Conservation (phyloP, 2,329 filamentous ascomycete genomes). For the Fusarium lateritium region DNA sequence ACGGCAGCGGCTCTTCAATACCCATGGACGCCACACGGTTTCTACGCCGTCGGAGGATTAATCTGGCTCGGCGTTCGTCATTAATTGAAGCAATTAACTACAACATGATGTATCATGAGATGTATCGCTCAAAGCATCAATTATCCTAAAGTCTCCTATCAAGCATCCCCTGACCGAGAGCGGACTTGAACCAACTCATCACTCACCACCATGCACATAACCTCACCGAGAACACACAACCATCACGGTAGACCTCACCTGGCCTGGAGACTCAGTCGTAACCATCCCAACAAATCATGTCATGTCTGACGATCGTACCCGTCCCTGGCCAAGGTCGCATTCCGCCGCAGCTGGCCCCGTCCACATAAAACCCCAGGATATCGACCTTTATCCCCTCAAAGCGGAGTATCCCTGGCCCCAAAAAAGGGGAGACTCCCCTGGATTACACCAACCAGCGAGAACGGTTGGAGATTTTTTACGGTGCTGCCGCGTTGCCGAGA, state of each 20-base stretch:
- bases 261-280: neutral
- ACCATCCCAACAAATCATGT: constrained; percentile 1
- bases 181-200: neutral
- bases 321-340: neutral
- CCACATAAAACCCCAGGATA: neutral
- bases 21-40: neutral
- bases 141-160: neutral
- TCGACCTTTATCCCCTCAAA: constrained; percentile 5
- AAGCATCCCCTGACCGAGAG: neutral
- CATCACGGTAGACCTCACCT: neutral
- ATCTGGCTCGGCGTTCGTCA: constrained; percentile 3
- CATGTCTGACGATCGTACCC: constrained; percentile 15
- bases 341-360: constrained; percentile 1
- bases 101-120: neutral
- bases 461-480: constrained; percentile 9
- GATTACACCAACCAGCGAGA: constrained; percentile 16
- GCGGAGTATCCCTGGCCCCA: constrained; percentile 7
- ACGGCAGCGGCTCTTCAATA: constrained; percentile 1
- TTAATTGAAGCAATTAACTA: neutral
- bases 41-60: neutral
- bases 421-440: neutral
- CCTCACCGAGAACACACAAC: neutral
- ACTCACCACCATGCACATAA: constrained; percentile 1
- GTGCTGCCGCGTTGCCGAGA: constrained; percentile 25
- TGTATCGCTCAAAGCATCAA: no score